Percentiles rank a stretch among this genome's conserved stretches.
Conservation (phyloP, 2,329 filamentous ascomycete species). For the Phialophora macrospora region DNA sequence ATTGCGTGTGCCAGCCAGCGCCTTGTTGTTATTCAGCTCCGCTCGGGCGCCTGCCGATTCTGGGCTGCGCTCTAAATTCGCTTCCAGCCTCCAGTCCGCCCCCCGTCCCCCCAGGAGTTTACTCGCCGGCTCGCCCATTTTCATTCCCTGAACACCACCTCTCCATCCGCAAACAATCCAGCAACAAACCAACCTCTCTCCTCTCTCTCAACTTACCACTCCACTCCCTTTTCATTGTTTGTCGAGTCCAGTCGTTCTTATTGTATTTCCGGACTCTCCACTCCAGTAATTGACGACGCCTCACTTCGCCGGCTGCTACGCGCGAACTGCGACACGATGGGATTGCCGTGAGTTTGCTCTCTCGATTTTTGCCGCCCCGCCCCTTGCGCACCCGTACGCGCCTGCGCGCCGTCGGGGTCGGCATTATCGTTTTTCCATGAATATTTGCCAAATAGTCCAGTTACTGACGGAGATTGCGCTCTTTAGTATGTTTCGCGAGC, state of each 20-base stretch:
- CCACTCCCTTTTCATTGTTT: constrained; percentile 28
- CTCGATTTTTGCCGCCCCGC: constrained; percentile 20
- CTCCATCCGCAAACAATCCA: constrained; percentile 23
- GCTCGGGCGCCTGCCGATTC: constrained; percentile 6
- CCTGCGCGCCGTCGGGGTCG: constrained; percentile 24
- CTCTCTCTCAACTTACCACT: constrained; percentile 25
- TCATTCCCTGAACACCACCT: constrained; percentile 14
- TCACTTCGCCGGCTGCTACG: background rate
- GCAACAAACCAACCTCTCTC: constrained; percentile 24
- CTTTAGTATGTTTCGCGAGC: constrained; percentile 60
- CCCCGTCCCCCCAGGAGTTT: background rate
- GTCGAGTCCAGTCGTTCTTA: constrained; percentile 24
- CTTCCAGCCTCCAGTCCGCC: background rate
- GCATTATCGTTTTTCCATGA: constrained; percentile 32
- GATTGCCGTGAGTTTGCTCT: constrained; percentile 53
- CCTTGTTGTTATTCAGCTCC: constrained; percentile 8
- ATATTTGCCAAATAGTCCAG: background rate
- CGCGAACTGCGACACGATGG: constrained; percentile 47
- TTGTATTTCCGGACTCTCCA: constrained; percentile 32
- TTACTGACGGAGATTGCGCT: constrained; percentile 23
- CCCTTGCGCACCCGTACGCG: constrained; percentile 30
- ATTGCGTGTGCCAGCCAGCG: background rate
- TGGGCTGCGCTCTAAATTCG: background rate
- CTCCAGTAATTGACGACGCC: constrained; percentile 34
- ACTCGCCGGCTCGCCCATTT: constrained; percentile 6